phyloP scores from a whole-genome alignment of 2,329 filamentous ascomycete species.

The Fusarium chuoi region DNA sequence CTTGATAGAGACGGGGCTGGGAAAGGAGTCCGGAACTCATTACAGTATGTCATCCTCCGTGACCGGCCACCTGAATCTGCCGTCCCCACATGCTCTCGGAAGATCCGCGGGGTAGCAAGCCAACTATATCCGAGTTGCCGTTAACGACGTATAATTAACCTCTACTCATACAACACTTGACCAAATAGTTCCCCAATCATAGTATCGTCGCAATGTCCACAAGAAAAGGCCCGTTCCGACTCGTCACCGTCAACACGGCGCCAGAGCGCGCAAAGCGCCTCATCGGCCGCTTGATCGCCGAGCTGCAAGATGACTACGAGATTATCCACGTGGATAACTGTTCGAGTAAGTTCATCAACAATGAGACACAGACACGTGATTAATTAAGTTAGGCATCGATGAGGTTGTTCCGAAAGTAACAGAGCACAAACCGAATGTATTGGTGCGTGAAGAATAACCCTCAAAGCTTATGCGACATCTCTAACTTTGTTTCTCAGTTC shows the following conservation, averaged over 20 bases:
- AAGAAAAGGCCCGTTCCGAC: constrained; percentile 6
- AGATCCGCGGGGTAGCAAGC: neutral
- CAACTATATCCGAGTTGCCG: neutral
- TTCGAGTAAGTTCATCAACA: neutral
- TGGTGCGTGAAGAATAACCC: neutral
- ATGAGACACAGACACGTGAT: fast-evolving
- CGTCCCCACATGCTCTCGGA: neutral
- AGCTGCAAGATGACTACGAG: constrained; percentile 6
- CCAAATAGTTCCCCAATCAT: fast-evolving
- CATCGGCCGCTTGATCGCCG: constrained; percentile 4
- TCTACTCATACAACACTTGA: neutral
- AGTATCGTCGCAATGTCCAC: neutral
- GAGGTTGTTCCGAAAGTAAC: constrained; percentile 15
- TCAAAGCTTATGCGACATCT: fast-evolving
- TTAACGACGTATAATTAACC: neutral
- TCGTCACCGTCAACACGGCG: constrained; percentile 7
- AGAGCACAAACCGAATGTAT: constrained; percentile 1
- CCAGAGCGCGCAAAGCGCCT: constrained; percentile 13
- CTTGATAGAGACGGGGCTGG: neutral
- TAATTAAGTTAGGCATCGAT: neutral
- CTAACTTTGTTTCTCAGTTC: neutral
- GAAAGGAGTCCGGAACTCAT: neutral
- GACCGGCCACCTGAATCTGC: neutral
- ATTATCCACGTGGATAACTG: constrained; percentile 16
- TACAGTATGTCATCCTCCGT: neutral